Base-by-base conservation (phyloP, 345 rosid genomes). In the Nasturtium officinale region DNA sequence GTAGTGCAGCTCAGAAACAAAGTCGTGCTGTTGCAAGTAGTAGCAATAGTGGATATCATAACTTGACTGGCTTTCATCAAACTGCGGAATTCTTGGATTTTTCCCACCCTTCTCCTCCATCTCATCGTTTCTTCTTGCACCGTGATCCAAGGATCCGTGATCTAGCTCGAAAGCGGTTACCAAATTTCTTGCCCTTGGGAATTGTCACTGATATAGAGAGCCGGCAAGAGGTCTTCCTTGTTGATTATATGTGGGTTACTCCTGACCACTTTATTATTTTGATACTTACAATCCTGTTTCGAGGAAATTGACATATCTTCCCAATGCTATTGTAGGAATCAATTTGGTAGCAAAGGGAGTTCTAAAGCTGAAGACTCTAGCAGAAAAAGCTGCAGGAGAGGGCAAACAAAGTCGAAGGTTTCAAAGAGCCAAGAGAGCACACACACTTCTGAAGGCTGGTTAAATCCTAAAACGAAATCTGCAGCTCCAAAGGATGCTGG, bases 91-190 rank as follows among this genome's bases (percentile, higher is more conserved):
- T 71, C 79, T 65, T 76, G 83, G 82, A 80, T 74, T 35, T 30
- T 5, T 64, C 77, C 33, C 74, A 70, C 29, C 81, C 83, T 78
- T 81, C 76, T 72, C 93, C 90, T 76, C 96, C 96, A 54, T 79
- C 96, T 48, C 93, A 88, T 78, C 53, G 50, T 47, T 95, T 89
- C 80, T 91, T 88, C 82, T 86, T 87, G 82, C 89, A 91, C 69
- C 72, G 79, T 53, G 93, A 95, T 83, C 84, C 85, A 59, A 88
- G 89, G 78, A 82, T 91, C 69, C 85, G 43, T 78, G 74, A 59
- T 60, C 69, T 91, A 71, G 93, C 85, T 37, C 74, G 63, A 16
- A 50, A 76, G 64, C 88, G 90, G 50, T 82, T 95, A 67, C 99
- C 91, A 65, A 71, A 89, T 84, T 91, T 88, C 70, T 75, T 64